A percentile compares a stretch with the other conserved stretches of the same genome.
Evolutionary conservation across 2,329 filamentous ascomycete genomes (phyloP).

Genomic region (Aspergillus sp.): DNA sequence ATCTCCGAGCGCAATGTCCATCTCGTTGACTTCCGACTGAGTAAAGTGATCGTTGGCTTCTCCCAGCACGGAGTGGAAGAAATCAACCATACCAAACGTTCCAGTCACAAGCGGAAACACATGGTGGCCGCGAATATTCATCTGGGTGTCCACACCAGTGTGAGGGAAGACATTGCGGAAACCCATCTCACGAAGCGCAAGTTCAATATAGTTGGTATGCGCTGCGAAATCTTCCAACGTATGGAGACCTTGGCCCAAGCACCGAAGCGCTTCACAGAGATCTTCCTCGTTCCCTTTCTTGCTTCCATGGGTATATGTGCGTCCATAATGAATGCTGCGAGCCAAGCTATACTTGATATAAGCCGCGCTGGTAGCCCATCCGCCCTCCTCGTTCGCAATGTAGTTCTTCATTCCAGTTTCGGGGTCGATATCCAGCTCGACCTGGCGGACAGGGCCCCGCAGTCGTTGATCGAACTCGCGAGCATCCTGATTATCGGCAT

Average conservation of each 20-base stretch:
- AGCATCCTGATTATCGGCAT: conserved; percentile 84
- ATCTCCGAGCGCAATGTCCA: conserved; percentile 72
- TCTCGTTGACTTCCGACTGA: conserved; percentile 80
- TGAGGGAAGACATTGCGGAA: conserved; percentile 71
- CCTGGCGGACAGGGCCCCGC: conserved; percentile 71
- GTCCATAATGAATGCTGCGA: conserved; percentile 74
- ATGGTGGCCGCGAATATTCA: conserved; percentile 65
- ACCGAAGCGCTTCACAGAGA: conserved; percentile 76
- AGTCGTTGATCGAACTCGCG: conserved; percentile 74
- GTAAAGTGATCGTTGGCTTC: conserved; percentile 83
- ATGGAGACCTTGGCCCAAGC: conserved; percentile 73
- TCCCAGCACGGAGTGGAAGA: conserved; percentile 73
- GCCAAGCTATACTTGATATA: conserved; percentile 76
- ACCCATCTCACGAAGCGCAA: conserved; percentile 72
- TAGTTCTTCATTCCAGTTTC: conserved; percentile 99
- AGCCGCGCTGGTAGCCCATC: conserved; percentile 86
- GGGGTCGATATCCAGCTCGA: conserved; percentile 72
- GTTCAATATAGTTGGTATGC: conserved; percentile 81
- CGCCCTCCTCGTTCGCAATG: conserved; percentile 84
- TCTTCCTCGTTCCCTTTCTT: conserved; percentile 70
- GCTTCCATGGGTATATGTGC: conserved; percentile 70
- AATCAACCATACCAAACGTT: conserved; percentile 78
- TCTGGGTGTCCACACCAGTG: conserved; percentile 66
- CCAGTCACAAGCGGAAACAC: conserved; percentile 73
- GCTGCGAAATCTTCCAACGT: conserved; percentile 78